Evolutionary conservation across 176 grass and related monocot genomes (phyloP).

Genomic region (Typha latifolia): DNA sequence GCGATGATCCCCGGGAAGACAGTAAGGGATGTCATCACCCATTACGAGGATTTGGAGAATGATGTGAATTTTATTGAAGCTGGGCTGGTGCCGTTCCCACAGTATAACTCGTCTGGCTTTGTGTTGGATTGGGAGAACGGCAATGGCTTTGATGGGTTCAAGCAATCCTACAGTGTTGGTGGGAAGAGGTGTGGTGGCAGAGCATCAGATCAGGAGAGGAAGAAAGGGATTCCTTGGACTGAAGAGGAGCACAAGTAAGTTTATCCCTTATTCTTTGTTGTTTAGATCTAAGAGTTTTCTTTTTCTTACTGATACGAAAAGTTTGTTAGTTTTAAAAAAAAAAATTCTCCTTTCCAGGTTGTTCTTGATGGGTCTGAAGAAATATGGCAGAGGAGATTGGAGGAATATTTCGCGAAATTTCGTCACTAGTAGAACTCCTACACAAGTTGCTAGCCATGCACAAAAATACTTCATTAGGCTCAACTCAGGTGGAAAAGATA

Average conservation of each 20-base stretch:
- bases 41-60: slow-evolving; percentile 64
- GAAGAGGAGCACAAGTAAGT: slow-evolving; percentile 96
- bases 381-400: slow-evolving; percentile 96
- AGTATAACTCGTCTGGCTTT: slow-evolving; percentile 38
- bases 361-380: slow-evolving; percentile 83
- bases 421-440: slow-evolving; percentile 77
- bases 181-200: slow-evolving; percentile 48
- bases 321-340: not conserved
- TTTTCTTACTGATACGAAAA: not conserved
- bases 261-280: not conserved
- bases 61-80: slow-evolving; percentile 83
- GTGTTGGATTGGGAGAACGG: slow-evolving; percentile 54
- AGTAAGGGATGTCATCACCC: slow-evolving; percentile 35
- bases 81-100: slow-evolving; percentile 59
- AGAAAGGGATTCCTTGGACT: slow-evolving; percentile 96
- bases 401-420: slow-evolving; percentile 94
- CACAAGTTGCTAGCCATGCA: slow-evolving; percentile 97
- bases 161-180: slow-evolving; percentile 44
- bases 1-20: slow-evolving; percentile 48
- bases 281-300: not conserved
- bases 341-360: slow-evolving; percentile 38
- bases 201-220: slow-evolving; percentile 66
- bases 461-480: slow-evolving; percentile 99
- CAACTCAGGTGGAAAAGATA: slow-evolving; percentile 92
- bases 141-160: slow-evolving; percentile 31